Evolutionary conservation across 805 yeast genomes (phyloP), one percentile per base, ranked within the genome.

Genomic region (Yamadazyma laniorum): DNA sequence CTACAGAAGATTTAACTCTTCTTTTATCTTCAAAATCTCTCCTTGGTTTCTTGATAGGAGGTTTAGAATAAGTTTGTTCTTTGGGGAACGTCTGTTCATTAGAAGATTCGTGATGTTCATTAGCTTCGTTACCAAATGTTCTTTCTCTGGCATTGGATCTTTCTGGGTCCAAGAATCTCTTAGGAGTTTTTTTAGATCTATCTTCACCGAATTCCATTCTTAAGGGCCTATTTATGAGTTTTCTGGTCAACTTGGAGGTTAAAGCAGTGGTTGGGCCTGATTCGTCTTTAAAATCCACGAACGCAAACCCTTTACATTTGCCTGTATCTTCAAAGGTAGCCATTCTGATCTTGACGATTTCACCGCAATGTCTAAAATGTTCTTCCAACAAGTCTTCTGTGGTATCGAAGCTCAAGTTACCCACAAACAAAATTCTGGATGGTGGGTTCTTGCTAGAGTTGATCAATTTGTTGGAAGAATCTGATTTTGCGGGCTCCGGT

Each of bases 291-390:
- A 90, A 91, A 60, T 91, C 98, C 25, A 91, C 67, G 55, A 93
- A 91, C 1, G 96, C 89, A 67, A 91, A 91, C 2, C 98, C 98
- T 61, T 93, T 93, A 70, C 98, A 91, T 58, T 90, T 91, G 1
- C 97, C 98, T 35, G 85, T 69, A 58, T 91, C 99, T 63, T 93
- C 89, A 63, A 91, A 91, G n/a, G 99, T 90, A 3, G 98, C 98
- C 95, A 90, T 91, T 60, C 99, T 77, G 37, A 91, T 78, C 48
- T 78, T 78, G 19, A 71, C 64, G 42, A 95, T 91, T 46, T 85
- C 89, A 27, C 98, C 97, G 64, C 95, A 89, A 53, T 84, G 91
- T 61, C 84, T 83, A 70, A 91, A 91, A 46, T 86, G 95, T 50
- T 79, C 83, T 47, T 79, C 80, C 30, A 91, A 66, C 45, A 80